phyloP scores from a whole-genome alignment of 2,329 filamentous ascomycete species.

The Pseudogymnoascus sp. region DNA sequence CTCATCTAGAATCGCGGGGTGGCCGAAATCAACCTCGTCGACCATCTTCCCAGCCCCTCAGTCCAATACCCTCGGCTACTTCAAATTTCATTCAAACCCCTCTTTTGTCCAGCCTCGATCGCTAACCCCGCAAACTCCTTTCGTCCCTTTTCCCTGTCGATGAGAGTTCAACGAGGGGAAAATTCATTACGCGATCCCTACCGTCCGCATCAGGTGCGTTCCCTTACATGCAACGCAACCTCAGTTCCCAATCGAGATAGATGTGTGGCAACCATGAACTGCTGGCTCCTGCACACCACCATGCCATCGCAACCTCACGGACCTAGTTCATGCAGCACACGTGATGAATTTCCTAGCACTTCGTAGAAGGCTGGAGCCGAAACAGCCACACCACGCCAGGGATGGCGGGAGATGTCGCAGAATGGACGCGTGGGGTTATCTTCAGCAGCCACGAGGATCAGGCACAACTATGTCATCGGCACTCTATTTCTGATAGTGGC shows the following conservation, averaged over 20 bases:
- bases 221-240: neutral
- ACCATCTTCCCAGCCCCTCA: neutral
- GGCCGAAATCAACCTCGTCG: neutral
- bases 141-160: neutral
- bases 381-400: neutral
- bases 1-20: neutral
- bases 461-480: slow-evolving; percentile 2
- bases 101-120: neutral
- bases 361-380: neutral
- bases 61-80: neutral
- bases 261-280: slow-evolving; percentile 3
- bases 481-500: slow-evolving; percentile 1
- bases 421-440: neutral
- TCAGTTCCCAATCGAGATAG: neutral
- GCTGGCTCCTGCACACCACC: neutral
- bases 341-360: neutral
- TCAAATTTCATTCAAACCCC: neutral
- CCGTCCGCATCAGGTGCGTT: slow-evolving; percentile 1
- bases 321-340: neutral
- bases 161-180: neutral
- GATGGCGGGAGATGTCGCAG: neutral
- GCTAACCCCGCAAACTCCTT: neutral
- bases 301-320: neutral
- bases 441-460: neutral
- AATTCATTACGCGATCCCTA: neutral